These are phyloP conservation scores for Naganishia vaughanmartiniae DNA, from an alignment of 768 basidiomycete species.

Conservation along the genomic window DNA sequence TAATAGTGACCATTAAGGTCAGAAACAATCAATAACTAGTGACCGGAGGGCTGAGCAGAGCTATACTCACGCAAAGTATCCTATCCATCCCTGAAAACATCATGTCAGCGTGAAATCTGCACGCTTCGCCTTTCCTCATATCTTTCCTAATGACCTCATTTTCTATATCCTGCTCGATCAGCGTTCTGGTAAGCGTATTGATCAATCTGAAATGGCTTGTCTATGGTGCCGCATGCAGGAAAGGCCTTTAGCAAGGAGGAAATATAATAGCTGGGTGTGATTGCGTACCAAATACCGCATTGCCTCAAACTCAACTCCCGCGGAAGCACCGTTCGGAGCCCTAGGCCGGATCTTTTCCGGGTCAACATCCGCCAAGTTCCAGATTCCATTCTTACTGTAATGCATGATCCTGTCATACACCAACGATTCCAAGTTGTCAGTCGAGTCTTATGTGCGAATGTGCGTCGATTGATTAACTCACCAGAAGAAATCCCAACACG, in stretches of 20 bases:
- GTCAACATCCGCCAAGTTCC: constrained; percentile 79
- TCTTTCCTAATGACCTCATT: constrained; percentile 63
- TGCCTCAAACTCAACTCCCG: constrained; percentile 96
- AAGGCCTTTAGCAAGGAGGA: background rate
- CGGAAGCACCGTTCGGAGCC: constrained; percentile 96
- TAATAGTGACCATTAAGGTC: constrained; percentile 48
- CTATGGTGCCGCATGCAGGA: constrained; percentile 54
- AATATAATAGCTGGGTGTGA: background rate
- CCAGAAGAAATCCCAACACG: constrained; percentile 72
- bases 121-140: constrained; percentile 60
- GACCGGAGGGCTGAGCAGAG: background rate
- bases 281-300: constrained; percentile 84
- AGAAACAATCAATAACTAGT: background rate
- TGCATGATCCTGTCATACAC: constrained; percentile 61
- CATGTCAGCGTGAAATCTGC: constrained; percentile 78
- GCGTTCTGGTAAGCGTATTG: constrained; percentile 70
- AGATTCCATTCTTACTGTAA: constrained; percentile 87
- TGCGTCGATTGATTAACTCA: constrained; percentile 12
- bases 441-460: background rate
- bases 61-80: constrained; percentile 71
- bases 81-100: constrained; percentile 89
- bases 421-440: background rate
- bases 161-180: constrained; percentile 62
- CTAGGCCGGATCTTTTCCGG: constrained; percentile 69
- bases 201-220: constrained; percentile 82